phyloP scores from a whole-genome alignment of 306 rosid genomes.

The Medicago lupulina region DNA sequence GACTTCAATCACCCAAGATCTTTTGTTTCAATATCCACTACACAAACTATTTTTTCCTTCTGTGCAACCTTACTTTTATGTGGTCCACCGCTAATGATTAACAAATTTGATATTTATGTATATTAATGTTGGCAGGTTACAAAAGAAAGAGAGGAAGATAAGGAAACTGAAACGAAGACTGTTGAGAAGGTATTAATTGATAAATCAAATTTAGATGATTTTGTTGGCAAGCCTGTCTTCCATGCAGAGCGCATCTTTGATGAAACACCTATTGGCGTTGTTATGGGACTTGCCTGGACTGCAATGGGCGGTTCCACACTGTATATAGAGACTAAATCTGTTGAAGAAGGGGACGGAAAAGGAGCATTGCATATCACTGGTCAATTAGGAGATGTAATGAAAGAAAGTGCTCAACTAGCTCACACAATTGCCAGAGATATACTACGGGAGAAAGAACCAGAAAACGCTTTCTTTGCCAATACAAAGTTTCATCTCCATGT shows the following conservation, averaged over 20 bases:
- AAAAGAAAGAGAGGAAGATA: conserved; percentile 46
- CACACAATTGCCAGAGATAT: conserved; percentile 85
- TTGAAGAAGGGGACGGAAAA: conserved; percentile 93
- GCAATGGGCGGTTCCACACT: conserved; percentile 99
- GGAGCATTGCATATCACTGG: conserved; percentile 84
- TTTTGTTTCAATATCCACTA: not conserved
- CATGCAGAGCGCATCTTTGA: conserved; percentile 93
- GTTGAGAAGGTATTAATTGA: conserved; percentile 68
- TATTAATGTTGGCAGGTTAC: conserved; percentile 59
- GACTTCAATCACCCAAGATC: conserved; percentile 30
- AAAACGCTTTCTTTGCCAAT: conserved; percentile 72
- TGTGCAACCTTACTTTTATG: conserved; percentile 12
- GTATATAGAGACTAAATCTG: conserved; percentile 81
- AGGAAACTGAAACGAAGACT: conserved; percentile 50
- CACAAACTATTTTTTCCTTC: not conserved
- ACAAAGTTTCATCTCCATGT: conserved; percentile 94
- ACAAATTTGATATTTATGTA: conserved; percentile 25
- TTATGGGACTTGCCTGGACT: conserved; percentile 99
- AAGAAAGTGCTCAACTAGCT: conserved; percentile 98
- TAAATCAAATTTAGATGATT: conserved; percentile 64
- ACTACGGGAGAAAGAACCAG: conserved; percentile 66
- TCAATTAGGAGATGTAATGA: conserved; percentile 99
- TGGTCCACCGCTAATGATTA: conserved; percentile 5
- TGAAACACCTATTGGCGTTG: conserved; percentile 90
- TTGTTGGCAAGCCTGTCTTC: conserved; percentile 97